Base-by-base conservation (phyloP, 2,329 filamentous ascomycete genomes). In the Zalaria sp. region DNA sequence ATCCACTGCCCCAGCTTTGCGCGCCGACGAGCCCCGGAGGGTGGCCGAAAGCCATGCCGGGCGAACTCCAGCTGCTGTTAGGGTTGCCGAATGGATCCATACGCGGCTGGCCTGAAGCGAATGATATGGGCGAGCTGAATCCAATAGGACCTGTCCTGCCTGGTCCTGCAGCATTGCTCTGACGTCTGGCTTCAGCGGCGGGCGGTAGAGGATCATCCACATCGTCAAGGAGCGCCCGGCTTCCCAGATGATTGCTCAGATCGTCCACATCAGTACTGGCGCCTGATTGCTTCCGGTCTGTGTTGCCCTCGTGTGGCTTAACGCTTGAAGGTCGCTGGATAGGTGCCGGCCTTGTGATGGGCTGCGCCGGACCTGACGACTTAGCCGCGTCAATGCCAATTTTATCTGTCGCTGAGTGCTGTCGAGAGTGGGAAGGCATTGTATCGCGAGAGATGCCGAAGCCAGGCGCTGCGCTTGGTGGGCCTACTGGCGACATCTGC, bases 251-350 rank as follows among this genome's bases (percentile, higher is more conserved):
- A 46, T 81, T 57, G 11, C 53, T 57, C 31, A 59, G 43, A 37
- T 57, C 52, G 6, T 61, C 57, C 9, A 86, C 66, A 43, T 81
- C 78, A 27, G 67, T 63, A 26, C 71, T 68, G 2, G 59, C 54
- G 37, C 48, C 56, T 7, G 29, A 32, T 3, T 32, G 29, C 35
- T 57, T 58, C 44, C 58, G 55, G 18, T 67, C 62, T 27, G 63
- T 57, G 27, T 62, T 57, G 34, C 57, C 62, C 35, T 71, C 71
- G 42, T 66, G 67, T 27, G 73, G 72, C 47, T 71, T 70, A 6
- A 72, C 76, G 57, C 87, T 94, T 10, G 80, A 79, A 1, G 91
- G 89, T 29, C 87, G 76, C 47, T 89, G 85, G 48, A 96, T 95
- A 1, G 89, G 89, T 25, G 83, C 77, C 26, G 88, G 89, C 41